These are phyloP conservation scores for Penicillium hordei DNA, from an alignment of 2,329 filamentous ascomycete species.

Conservation along the genomic window DNA sequence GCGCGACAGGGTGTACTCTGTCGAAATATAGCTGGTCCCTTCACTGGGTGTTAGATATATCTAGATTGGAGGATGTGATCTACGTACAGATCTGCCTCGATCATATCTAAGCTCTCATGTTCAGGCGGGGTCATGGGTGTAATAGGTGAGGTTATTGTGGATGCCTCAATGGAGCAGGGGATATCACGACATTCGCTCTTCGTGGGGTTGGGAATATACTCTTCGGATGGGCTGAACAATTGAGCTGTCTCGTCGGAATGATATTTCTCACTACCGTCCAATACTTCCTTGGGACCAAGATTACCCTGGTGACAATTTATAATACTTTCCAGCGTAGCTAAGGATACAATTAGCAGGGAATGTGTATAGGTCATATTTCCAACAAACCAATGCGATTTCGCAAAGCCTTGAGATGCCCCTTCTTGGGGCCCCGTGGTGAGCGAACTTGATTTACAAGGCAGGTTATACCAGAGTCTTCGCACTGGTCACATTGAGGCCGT, in stretches of 20 bases:
- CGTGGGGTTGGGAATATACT: background rate
- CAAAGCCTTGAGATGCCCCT: conserved; percentile 30
- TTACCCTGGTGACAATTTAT: background rate
- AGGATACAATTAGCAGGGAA: background rate
- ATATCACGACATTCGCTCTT: background rate
- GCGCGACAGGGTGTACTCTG: conserved; percentile 30
- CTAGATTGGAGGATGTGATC: background rate
- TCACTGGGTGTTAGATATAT: conserved; percentile 1
- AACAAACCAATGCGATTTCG: conserved; percentile 30
- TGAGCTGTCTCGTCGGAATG: background rate
- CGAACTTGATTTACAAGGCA: conserved; percentile 31
- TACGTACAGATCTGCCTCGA: conserved; percentile 6
- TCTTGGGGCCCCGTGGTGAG: conserved; percentile 29
- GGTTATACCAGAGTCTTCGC: conserved; percentile 28
- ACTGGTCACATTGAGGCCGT: conserved; percentile 29
- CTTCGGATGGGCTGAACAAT: background rate
- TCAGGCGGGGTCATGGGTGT: background rate
- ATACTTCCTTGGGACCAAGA: background rate
- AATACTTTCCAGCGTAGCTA: conserved; percentile 7
- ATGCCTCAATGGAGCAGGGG: background rate
- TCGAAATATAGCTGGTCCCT: conserved; percentile 36
- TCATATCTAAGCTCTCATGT: background rate
- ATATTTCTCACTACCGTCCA: background rate
- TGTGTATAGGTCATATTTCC: background rate
- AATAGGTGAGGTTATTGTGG: background rate